phyloP scores from a whole-genome alignment of 2,329 filamentous ascomycete genomes.

The Gyromitra esculenta region DNA sequence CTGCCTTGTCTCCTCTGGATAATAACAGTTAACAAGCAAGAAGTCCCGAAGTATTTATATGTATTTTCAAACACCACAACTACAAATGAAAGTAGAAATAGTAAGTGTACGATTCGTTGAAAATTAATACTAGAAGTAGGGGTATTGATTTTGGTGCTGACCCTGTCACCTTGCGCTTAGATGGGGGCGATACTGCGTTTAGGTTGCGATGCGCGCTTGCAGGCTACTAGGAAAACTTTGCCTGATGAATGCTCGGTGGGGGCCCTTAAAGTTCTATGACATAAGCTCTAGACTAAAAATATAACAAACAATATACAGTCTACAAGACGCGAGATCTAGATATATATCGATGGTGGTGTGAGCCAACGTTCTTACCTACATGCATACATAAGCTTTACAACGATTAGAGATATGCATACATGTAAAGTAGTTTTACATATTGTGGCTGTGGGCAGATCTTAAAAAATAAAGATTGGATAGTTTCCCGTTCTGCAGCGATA shows the following conservation, averaged over 20 bases:
- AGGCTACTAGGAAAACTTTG: neutral
- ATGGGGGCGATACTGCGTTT: neutral
- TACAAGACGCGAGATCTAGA: neutral
- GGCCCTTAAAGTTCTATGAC: neutral
- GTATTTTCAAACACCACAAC: neutral
- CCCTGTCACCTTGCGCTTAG: neutral
- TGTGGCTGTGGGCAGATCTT: neutral
- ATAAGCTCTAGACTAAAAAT: neutral
- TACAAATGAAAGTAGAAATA: neutral
- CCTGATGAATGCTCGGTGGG: neutral
- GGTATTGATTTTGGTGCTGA: neutral
- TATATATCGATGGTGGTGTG: neutral
- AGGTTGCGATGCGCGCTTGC: neutral
- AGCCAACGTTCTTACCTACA: neutral
- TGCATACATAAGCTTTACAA: neutral
- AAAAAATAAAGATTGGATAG: neutral
- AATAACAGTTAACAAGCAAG: neutral
- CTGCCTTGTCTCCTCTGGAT: neutral
- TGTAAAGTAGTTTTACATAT: neutral
- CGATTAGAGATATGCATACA: neutral
- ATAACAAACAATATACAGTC: neutral
- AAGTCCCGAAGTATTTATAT: neutral
- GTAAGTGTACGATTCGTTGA: neutral
- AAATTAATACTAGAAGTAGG: neutral
- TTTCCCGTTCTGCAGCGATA: neutral